These are phyloP conservation scores for Lepidium aucheri DNA, from an alignment of 345 rosid species.

Conservation along the genomic window DNA sequence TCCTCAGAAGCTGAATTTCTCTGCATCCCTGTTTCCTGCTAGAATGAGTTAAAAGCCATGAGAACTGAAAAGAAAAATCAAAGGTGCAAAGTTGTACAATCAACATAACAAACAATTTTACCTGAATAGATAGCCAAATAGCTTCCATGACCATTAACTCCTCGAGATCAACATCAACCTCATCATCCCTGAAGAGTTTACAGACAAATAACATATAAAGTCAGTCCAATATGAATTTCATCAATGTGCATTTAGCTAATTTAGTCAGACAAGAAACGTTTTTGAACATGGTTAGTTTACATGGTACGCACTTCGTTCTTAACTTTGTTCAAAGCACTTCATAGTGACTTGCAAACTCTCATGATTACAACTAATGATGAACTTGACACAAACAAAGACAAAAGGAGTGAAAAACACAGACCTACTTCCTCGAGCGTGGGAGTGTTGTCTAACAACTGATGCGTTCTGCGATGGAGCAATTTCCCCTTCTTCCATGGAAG, in stretches of 20 bases:
- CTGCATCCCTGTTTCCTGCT: slow-evolving; percentile 62
- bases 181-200: slow-evolving; percentile 60
- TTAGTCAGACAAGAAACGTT: not conserved
- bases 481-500: slow-evolving; percentile 43
- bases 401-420: slow-evolving; percentile 11
- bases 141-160: slow-evolving; percentile 97
- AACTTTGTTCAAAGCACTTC: not conserved
- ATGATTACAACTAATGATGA: not conserved
- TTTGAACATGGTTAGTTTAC: not conserved
- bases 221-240: not conserved
- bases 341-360: not conserved
- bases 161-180: slow-evolving; percentile 91
- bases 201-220: not conserved
- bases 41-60: not conserved
- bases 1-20: slow-evolving; percentile 33
- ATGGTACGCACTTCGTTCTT: not conserved
- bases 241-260: not conserved
- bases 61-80: not conserved
- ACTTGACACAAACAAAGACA: not conserved
- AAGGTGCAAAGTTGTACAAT: not conserved
- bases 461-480: slow-evolving; percentile 36
- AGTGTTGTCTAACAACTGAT: slow-evolving; percentile 39
- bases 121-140: slow-evolving; percentile 96
- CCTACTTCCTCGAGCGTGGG: slow-evolving; percentile 51
- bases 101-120: slow-evolving; percentile 8